A percentile compares a stretch with the other conserved stretches of the same genome.
These are phyloP conservation scores for Hyphopichia wangnamkhiaoensis DNA, from an alignment of 1,139 yeast species.

Conservation along the genomic window DNA sequence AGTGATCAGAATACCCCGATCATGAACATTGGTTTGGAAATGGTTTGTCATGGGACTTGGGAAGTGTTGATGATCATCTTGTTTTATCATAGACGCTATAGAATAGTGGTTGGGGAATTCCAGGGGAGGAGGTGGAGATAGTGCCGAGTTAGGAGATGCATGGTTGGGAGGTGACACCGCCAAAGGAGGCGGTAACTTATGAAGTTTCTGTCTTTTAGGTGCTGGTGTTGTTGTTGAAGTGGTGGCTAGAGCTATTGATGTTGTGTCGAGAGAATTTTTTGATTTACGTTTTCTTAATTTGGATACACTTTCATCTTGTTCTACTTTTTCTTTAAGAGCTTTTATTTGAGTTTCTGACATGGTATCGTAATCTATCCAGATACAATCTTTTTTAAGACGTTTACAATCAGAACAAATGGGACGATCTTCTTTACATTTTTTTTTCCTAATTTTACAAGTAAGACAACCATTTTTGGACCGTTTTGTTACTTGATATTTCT, in stretches of 20 bases:
- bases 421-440: constrained; percentile 66
- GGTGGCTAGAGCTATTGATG: not conserved
- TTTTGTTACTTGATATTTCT: too few species aligned
- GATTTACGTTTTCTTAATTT: constrained; percentile 37
- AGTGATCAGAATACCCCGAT: constrained; percentile 6
- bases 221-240: constrained; percentile 1
- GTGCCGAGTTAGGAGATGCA: not conserved
- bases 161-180: too few species aligned
- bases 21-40: constrained; percentile 3
- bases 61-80: not conserved
- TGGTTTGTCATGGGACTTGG: not conserved
- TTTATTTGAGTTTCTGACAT: constrained; percentile 30
- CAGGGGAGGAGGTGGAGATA: not conserved
- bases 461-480: constrained; percentile 63
- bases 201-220: not conserved
- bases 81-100: not conserved
- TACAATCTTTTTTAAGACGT: constrained; percentile 54
- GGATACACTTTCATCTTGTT: constrained; percentile 29
- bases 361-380: constrained; percentile 33
- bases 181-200: not conserved
- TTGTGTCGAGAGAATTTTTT: constrained; percentile 7
- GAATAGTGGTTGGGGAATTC: not conserved
- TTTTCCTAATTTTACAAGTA: constrained; percentile 71
- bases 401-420: constrained; percentile 64
- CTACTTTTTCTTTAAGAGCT: constrained; percentile 25